A percentile compares a stretch with the other conserved stretches of the same genome.
Conservation (phyloP, 345 rosid genomes). For the Hibiscus tridactylites region DNA sequence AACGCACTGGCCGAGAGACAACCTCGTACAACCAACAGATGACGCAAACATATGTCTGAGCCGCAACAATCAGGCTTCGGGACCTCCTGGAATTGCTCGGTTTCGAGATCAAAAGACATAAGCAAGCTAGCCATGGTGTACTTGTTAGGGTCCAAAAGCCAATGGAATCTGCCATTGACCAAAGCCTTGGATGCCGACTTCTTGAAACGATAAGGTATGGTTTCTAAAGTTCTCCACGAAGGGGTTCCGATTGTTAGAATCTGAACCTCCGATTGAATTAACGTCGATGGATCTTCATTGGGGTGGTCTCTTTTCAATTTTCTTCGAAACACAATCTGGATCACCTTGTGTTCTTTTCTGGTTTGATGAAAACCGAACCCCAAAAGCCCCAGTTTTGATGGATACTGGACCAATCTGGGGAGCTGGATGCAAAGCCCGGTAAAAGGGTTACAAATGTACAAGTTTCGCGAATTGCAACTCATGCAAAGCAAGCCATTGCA, state of each 20-base stretch:
- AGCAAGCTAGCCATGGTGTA: constrained; percentile 52
- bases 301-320: background rate
- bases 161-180: constrained; percentile 70
- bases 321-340: constrained; percentile 45
- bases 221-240: constrained; percentile 60
- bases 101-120: constrained; percentile 60
- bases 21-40: constrained; percentile 41
- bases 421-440: constrained; percentile 31
- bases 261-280: constrained; percentile 44
- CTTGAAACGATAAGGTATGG: constrained; percentile 46
- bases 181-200: constrained; percentile 52
- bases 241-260: constrained; percentile 34
- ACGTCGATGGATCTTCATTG: constrained; percentile 18
- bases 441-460: constrained; percentile 46
- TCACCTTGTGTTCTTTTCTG: constrained; percentile 44
- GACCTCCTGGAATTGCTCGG: constrained; percentile 66
- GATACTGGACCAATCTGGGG: constrained; percentile 26
- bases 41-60: constrained; percentile 44
- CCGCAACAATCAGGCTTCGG: constrained; percentile 67
- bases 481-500: constrained; percentile 57
- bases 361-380: constrained; percentile 44
- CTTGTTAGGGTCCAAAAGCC: constrained; percentile 53
- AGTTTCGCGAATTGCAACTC: constrained; percentile 25
- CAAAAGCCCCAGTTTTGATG: constrained; percentile 31
- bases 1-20: constrained; percentile 57